Base-by-base conservation (phyloP, 1,284 basidiomycete genomes). In the Sphaerobolus stellatus region DNA sequence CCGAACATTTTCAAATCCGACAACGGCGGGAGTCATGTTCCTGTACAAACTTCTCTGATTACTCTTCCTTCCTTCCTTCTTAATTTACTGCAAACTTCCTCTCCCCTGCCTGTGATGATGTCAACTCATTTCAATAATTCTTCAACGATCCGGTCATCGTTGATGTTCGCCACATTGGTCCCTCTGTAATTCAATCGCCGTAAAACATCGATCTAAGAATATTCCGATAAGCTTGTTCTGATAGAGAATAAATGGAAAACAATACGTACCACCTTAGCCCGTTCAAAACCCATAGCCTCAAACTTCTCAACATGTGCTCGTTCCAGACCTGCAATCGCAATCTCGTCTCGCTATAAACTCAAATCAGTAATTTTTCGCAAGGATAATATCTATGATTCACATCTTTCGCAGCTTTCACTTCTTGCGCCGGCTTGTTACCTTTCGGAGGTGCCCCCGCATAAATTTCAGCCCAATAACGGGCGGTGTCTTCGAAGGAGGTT, bases 101-200 rank as follows among this genome's bases (percentile, higher is more conserved):
- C n/a, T n/a, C n/a, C n/a, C n/a, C n/a, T n/a, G n/a, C 41, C 13
- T 43, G 41, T 27, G 29, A 48, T 9, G 46, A 29, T 28, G 9
- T n/a, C 3, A 3, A 36, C 11, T 47, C 29, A 77, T 62, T 79
- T 81, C 63, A 84, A 67, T 48, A 84, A 65, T 67, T 83, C 79
- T 66, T 84, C 78, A 31, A 84, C 77, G 31, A 86, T 72, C 56
- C 75, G 73, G 63, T 86, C 82, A 59, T 85, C 82, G 50, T 76
- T 71, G 59, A 86, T 83, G 60, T 79, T 82, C 31, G 73, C 67
- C 40, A 80, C 78, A 62, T 88, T 87, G 25, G 76, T 73, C 13
- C 92, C 95, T 18, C 95, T 85, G 73, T 98, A 99, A 72, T 99
- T 98, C 68, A 97, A 70, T 62, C 88, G 80, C 63, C 90, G 85